Conservation (phyloP, 2,329 filamentous ascomycete genomes). For the Fusarium sp. region DNA sequence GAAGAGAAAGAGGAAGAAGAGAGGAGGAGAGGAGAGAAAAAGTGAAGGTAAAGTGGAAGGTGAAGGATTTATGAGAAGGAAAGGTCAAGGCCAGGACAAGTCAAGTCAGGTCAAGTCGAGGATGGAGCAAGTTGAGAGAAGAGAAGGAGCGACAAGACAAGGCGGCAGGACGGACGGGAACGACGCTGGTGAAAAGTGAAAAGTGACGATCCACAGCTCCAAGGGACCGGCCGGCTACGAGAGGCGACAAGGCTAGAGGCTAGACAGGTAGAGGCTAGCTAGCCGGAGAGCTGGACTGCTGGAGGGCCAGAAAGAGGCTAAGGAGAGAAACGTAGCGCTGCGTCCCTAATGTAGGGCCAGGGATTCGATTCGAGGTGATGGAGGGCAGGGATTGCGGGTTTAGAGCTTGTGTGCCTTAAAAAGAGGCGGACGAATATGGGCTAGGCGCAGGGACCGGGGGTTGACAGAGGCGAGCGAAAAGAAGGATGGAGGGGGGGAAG, state of each 20-base stretch:
- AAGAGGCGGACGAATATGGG: constrained; percentile 14
- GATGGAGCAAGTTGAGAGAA: constrained; percentile 20
- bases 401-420: constrained; percentile 1
- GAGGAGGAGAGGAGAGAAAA: neutral
- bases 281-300: constrained; percentile 21
- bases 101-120: neutral
- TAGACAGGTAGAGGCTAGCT: constrained; percentile 6
- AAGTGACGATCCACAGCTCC: constrained; percentile 44
- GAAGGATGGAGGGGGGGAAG: neutral
- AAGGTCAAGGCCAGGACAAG: constrained; percentile 2
- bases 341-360: neutral
- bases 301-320: constrained; percentile 30
- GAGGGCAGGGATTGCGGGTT: constrained; percentile 20
- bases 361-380: neutral
- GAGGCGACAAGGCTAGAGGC: constrained; percentile 26
- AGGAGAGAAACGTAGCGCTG: constrained; percentile 1
- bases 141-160: constrained; percentile 2
- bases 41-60: neutral
- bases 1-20: neutral
- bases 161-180: constrained; percentile 16
- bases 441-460: constrained; percentile 21
- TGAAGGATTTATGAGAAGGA: constrained; percentile 17
- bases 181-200: constrained; percentile 41
- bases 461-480: constrained; percentile 12
- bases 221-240: constrained; percentile 27